Evolutionary conservation across 768 basidiomycete genomes (phyloP), one percentile per base, ranked within the genome.

Genomic region (Collybia sordida): DNA sequence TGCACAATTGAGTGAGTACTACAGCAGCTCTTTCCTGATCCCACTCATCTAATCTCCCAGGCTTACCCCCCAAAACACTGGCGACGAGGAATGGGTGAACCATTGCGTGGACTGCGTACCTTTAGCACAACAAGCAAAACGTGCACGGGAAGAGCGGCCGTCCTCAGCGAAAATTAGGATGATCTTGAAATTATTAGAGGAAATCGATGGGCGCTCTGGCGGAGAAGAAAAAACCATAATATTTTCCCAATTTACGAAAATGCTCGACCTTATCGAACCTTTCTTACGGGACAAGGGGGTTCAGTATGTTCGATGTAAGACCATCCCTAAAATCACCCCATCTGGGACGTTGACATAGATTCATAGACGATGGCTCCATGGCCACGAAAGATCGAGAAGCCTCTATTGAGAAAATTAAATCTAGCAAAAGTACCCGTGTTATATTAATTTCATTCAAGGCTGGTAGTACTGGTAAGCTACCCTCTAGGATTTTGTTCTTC

Each of bases 361-460:
- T 36, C 24, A 11, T 63, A 98, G 93, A 95, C 70, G 93, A 97
- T 59, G 96, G 96, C 0, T 81, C 81, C 3, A 94, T 98, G 90
- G 69, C 72, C 12, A 78, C 86, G 51, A 80, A 80, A 25, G 78
- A 92, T 58, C 85, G 94, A 9, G 89, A 93, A 57, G 79, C 74
- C 14, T 79, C 90, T 3, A 67, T 98, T 37, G 72, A 83, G 28
- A 81, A 79, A 57, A 93, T 99, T 67, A 82, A 79, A 60, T 81
- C 55, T 15, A 81, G 79, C 63, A 65, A 67, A 22, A 72, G 59
- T 14, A 82, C 77, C 9, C 79, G 79, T 25, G 85, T 96, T 37
- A 97, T 98, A 53, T 70, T 99, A 55, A 94, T 98, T 54, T 97
- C 93, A 0, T 95, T 98, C 81, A 97, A 95, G 66, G 93, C 94